Base-by-base conservation (phyloP, 352 stramenopile species). In the Phytopythium boreale region DNA sequence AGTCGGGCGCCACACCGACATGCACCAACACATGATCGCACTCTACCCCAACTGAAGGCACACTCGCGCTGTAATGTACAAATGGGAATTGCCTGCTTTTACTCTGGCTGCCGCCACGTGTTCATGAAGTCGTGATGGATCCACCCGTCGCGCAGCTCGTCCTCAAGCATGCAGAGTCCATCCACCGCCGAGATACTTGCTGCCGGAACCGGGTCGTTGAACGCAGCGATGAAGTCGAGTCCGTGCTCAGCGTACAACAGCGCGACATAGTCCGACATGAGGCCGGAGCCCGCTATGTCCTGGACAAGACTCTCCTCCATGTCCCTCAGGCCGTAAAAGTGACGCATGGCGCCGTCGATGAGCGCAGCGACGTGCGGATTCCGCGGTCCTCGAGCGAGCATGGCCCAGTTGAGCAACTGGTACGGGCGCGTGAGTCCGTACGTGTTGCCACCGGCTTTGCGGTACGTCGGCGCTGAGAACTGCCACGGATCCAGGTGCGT, bases 21-120 rank as follows among this genome's bases (percentile, higher is more conserved):
- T 41, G 51, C 29, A 53, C 31, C 24, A 67, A 52, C 56, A 56
- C 20, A 10, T 50, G n/a, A 50, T 26, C 36, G 59, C 24, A 36
- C 49, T 31, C 20, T 51, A 2, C 22, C 41, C 0, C n/a, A 67
- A 34, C 14, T 36, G 53, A 51, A 36, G 43, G 26, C 29, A 50
- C 4, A 44, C 19, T 12, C 34, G 29, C 34, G 4, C 41, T 63
- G 51, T 63, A 58, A 70, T 63, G 61, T 88, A 77, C 90, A 90
- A 79, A 92, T 89, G 73, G 82, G 86, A n/a, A 20, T 44, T 49
- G 34, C 10, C 10, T 39, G 29, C 34, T 39, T 14, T 7, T 39
- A 46, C 14, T 46, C 44, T 51, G 44, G 9, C 44, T 51, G 44
- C n/a, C 44, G 24, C 49, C 49, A 59, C 12, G 52, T 51, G 14